Evolutionary conservation across 768 basidiomycete genomes (phyloP).

Genomic region (Mycena haematopus): DNA sequence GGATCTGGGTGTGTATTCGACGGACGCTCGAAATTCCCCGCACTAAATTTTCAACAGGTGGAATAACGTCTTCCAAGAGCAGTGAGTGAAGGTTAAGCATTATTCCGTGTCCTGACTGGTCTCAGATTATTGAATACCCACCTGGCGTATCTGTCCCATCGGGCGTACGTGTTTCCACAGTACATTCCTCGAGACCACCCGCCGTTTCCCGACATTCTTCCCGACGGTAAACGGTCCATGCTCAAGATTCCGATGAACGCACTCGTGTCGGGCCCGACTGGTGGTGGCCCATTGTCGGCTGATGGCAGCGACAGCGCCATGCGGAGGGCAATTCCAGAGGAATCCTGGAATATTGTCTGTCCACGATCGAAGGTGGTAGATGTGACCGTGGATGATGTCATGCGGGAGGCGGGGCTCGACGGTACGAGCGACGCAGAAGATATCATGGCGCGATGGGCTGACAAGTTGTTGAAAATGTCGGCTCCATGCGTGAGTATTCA

Average conservation of each 20-base stretch:
- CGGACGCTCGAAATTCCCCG: neutral
- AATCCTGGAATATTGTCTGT: slow-evolving; percentile 14
- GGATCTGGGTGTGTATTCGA: neutral
- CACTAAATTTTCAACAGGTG: neutral
- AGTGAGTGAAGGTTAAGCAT: neutral
- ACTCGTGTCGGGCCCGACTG: slow-evolving; percentile 15
- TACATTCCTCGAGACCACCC: slow-evolving; percentile 20
- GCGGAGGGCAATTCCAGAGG: slow-evolving; percentile 4
- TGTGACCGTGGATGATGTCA: neutral
- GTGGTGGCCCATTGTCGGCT: slow-evolving; percentile 1
- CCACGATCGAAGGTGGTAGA: neutral
- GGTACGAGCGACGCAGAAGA: neutral
- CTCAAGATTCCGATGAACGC: slow-evolving; percentile 23
- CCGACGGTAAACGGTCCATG: slow-evolving; percentile 8
- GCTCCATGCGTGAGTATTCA: slow-evolving; percentile 6
- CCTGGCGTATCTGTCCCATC: slow-evolving; percentile 11
- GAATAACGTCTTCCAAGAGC: slow-evolving; percentile 20
- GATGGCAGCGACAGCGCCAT: neutral
- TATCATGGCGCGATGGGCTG: slow-evolving; percentile 8
- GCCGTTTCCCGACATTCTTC: slow-evolving; percentile 20
- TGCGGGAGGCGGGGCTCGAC: neutral
- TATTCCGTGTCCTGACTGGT: no score
- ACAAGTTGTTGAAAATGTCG: neutral
- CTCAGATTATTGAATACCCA: slow-evolving; percentile 20
- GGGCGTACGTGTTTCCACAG: slow-evolving; percentile 14